Evolutionary conservation across 768 basidiomycete genomes (phyloP).

Genomic region (Serendipita indica): DNA sequence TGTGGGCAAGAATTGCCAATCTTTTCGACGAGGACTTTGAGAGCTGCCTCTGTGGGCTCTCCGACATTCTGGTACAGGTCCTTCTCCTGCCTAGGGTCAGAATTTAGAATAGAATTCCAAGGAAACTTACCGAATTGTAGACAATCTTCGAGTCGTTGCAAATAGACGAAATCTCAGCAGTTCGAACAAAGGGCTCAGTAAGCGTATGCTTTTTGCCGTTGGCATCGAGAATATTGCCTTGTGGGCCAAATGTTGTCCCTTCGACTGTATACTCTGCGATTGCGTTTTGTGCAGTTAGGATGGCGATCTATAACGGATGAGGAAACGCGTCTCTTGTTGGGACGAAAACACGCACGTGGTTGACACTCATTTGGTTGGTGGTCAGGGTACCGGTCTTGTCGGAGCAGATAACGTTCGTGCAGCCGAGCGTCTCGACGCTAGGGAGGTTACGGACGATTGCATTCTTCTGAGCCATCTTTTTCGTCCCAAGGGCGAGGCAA

Average conservation of each 20-base stretch:
- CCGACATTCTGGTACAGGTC: constrained; percentile 68
- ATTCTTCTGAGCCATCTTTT: constrained; percentile 99
- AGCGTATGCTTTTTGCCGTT: constrained; percentile 41
- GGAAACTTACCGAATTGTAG: constrained; percentile 49
- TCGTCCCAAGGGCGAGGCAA: constrained; percentile 88
- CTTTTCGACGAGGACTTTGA: constrained; percentile 92
- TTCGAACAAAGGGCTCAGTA: constrained; percentile 51
- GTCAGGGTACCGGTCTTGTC: constrained; percentile 97
- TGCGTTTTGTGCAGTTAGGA: constrained; percentile 17
- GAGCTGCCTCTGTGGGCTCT: constrained; percentile 93
- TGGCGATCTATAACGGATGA: not conserved
- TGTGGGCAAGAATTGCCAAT: constrained; percentile 58
- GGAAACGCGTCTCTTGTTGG: not conserved
- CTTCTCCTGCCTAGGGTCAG: constrained; percentile 45
- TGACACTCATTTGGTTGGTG: constrained; percentile 95
- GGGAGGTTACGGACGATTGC: constrained; percentile 95
- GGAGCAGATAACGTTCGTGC: constrained; percentile 96
- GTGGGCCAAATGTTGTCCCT: constrained; percentile 84
- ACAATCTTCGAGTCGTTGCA: constrained; percentile 91
- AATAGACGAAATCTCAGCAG: constrained; percentile 83
- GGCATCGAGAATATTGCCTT: constrained; percentile 53
- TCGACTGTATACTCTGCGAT: constrained; percentile 66
- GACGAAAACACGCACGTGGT: constrained; percentile 35
- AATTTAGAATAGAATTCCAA: constrained; percentile 3
- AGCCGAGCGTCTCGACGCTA: constrained; percentile 92